Percentiles rank a stretch among this genome's conserved stretches.
Conservation (phyloP, 1,284 basidiomycete species). For the Sanghuangporus weigelae region DNA sequence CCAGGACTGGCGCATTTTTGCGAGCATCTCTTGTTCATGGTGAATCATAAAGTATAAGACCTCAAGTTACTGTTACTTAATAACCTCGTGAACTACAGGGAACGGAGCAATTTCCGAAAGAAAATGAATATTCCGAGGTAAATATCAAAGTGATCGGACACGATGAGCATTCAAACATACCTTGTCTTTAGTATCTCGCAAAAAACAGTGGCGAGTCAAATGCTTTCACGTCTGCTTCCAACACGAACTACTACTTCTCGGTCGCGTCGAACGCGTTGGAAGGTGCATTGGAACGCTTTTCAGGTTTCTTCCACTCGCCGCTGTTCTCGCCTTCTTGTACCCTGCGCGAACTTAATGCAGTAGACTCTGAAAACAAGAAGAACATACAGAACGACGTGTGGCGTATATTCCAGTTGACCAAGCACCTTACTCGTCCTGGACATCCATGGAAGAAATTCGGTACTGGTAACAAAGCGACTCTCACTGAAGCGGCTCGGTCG, state of each 20-base stretch:
- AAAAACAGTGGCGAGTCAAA: constrained; percentile 92
- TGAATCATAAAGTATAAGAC: constrained; percentile 29
- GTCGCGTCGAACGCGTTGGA: constrained; percentile 83
- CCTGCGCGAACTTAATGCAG: constrained; percentile 91
- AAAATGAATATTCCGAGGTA: constrained; percentile 90
- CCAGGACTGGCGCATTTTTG: constrained; percentile 90
- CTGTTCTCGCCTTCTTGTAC: constrained; percentile 91
- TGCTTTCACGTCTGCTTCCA: constrained; percentile 90
- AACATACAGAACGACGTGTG: constrained; percentile 94
- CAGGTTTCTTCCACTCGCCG: constrained; percentile 92
- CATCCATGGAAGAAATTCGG: constrained; percentile 95
- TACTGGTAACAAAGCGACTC: constrained; percentile 83
- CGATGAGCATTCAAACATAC: neutral
- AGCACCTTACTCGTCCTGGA: constrained; percentile 74
- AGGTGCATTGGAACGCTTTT: constrained; percentile 87
- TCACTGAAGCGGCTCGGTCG: constrained; percentile 63
- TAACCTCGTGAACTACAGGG: constrained; percentile 41
- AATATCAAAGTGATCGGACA: neutral
- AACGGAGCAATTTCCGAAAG: constrained; percentile 77
- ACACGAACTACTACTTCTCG: constrained; percentile 94
- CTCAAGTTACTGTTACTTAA: neutral
- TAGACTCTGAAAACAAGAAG: constrained; percentile 98
- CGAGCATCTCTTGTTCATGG: constrained; percentile 96
- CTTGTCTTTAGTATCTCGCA: constrained; percentile 64
- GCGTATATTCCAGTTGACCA: constrained; percentile 97